Evolutionary conservation across 2,329 filamentous ascomycete species (phyloP).

Genomic region (Endothia cerciana): DNA sequence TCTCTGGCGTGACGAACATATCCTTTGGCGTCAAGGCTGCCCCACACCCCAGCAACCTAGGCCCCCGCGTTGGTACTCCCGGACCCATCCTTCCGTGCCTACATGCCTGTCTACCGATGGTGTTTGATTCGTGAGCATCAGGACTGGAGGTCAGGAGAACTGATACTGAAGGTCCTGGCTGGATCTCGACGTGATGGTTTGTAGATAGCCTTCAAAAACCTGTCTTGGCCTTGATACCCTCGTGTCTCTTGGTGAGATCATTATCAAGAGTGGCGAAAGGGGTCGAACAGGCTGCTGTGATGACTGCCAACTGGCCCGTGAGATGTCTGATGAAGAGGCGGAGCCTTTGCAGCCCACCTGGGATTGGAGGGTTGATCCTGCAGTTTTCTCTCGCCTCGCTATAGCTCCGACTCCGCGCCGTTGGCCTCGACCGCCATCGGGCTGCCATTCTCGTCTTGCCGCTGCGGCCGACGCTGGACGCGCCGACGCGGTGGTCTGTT

Average conservation of each 20-base stretch:
- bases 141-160: neutral
- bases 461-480: slow-evolving; percentile 43
- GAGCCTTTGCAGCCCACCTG: neutral
- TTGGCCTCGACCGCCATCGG: slow-evolving; percentile 61
- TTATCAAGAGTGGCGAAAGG: neutral
- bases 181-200: neutral
- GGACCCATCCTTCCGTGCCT: neutral
- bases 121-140: neutral
- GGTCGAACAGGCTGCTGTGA: neutral
- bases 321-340: neutral
- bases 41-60: neutral
- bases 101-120: neutral
- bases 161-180: neutral
- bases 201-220: neutral
- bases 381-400: slow-evolving; percentile 18
- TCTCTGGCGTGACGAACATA: neutral
- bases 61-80: neutral
- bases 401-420: slow-evolving; percentile 61
- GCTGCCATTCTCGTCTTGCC: slow-evolving; percentile 57
- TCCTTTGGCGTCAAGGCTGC: neutral
- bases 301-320: neutral
- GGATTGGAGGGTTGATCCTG: neutral
- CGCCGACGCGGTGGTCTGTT: slow-evolving; percentile 47
- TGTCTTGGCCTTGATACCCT: neutral
- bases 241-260: neutral